Evolutionary conservation across 805 yeast species (phyloP).

Genomic region (Blastobotrys robertii): DNA sequence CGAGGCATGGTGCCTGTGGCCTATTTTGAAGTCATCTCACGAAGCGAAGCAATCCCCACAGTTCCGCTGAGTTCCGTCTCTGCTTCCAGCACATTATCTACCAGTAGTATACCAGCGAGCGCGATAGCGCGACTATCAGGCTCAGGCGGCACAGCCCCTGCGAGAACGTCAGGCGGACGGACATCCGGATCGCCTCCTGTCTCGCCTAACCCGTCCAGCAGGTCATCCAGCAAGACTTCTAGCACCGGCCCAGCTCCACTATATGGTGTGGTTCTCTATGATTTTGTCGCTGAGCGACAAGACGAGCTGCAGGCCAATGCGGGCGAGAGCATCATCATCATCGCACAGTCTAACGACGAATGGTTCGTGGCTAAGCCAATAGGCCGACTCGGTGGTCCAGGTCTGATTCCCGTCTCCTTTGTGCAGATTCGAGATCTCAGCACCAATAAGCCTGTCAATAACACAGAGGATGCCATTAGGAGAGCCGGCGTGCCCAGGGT

Average conservation of each 20-base stretch:
- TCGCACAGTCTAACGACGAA: slow-evolving; percentile 93
- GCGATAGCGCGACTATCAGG: background rate
- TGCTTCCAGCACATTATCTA: no score
- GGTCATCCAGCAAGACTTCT: slow-evolving; percentile 1
- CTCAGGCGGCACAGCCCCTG: background rate
- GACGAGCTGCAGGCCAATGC: slow-evolving; percentile 80
- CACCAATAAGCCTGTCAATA: slow-evolving; percentile 49
- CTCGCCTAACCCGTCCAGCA: background rate
- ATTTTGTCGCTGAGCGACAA: slow-evolving; percentile 67
- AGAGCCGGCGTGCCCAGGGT: slow-evolving; percentile 77
- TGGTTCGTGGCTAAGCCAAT: slow-evolving; percentile 98
- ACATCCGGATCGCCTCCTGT: background rate
- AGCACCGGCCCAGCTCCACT: slow-evolving; percentile 32
- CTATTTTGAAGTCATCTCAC: slow-evolving; percentile 63
- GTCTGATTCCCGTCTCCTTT: slow-evolving; percentile 85
- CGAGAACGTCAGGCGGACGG: background rate
- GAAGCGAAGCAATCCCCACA: slow-evolving; percentile 25
- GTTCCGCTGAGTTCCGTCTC: slow-evolving; percentile 18
- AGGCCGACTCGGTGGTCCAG: slow-evolving; percentile 93
- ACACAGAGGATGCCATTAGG: slow-evolving; percentile 48
- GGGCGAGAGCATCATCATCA: slow-evolving; percentile 84
- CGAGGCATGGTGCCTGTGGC: slow-evolving; percentile 83
- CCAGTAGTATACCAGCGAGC: background rate
- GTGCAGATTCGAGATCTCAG: slow-evolving; percentile 77
- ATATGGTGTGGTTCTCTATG: slow-evolving; percentile 80